Evolutionary conservation across 176 grass and related monocot species (phyloP), one percentile per base, ranked within the genome.

Genomic region (Zea luxurians): DNA sequence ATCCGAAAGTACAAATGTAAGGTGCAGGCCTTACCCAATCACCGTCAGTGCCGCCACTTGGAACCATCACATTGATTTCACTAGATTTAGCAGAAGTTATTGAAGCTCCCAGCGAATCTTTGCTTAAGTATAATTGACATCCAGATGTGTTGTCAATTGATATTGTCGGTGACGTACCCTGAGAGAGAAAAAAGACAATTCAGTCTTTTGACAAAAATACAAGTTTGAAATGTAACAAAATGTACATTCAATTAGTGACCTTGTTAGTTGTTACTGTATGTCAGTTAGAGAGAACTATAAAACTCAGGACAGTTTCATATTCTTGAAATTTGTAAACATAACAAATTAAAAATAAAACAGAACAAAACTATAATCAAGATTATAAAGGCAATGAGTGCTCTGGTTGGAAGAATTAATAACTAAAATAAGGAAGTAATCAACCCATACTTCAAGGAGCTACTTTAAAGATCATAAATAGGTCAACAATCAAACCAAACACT

Each of bases 31-130:
- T 86, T 94, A 97, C 94, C 94, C 89, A 97, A 54, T 97, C 94
- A 58, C 84, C 84, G 55, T 97, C 82, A 63, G 87, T 73, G 17
- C 46, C 68, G 48, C 76, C 83, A 68, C 85, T 85, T 63, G 89
- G 90, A 85, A 89, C 90, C 84, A 99, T 74, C 48, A 99, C 81
- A 77, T 99, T 99, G 76, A 95, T 86, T 87, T 99, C 96, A 88
- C 92, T 96, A 77, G 96, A 99, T 87, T 99, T 99, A 78, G 96
- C 92, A 27, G 92, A 93, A 79, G 92, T 93, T 76, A 99, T 89
- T 61, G 96, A 99, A 79, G 90, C 86, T 58, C 40, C 84, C 2
- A 99, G 68, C 10, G 96, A 90, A 57, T 89, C 83, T 67, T 90
- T 99, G 87, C 90, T 88, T 35, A 99, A 79, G 79, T 99, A 99